Evolutionary conservation across 805 yeast genomes (phyloP).

Genomic region (Torulaspora microellipsoides): DNA sequence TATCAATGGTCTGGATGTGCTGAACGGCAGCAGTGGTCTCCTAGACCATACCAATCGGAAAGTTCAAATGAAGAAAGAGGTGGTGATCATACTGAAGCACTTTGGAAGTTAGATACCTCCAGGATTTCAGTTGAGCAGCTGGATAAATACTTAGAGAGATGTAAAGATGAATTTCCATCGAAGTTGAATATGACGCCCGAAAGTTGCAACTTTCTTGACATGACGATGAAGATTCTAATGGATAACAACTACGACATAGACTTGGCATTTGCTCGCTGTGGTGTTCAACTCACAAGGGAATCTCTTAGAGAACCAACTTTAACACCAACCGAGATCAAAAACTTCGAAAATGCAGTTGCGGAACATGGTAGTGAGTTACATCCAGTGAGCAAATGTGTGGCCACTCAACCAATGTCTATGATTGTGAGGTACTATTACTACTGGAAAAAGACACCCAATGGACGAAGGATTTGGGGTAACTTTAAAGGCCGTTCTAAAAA

Average conservation of each 20-base stretch:
- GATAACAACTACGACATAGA: conserved; percentile 47
- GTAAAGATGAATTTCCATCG: conserved; percentile 52
- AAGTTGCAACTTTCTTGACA: conserved; percentile 82
- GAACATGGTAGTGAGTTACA: conserved; percentile 74
- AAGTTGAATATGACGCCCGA: conserved; percentile 50
- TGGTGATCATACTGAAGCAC: conserved; percentile 53
- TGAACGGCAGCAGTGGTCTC: conserved; percentile 9
- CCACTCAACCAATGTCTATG: conserved; percentile 68
- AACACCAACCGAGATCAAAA: conserved; percentile 51
- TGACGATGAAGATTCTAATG: conserved; percentile 53
- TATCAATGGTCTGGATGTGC: conserved; percentile 31
- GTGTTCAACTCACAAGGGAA: conserved; percentile 48
- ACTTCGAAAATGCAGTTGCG: conserved; percentile 71
- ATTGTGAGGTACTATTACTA: conserved; percentile 82
- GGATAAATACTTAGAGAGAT: conserved; percentile 51
- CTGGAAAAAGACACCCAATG: conserved; percentile 84
- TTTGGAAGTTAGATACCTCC: conserved; percentile 53
- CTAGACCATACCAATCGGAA: conserved; percentile 11
- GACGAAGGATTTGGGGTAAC: conserved; percentile 77
- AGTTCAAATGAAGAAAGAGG: conserved; percentile 57
- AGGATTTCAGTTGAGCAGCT: conserved; percentile 33
- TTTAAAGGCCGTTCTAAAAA: conserved; percentile 67
- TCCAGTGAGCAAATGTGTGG: conserved; percentile 67
- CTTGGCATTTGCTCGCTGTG: conserved; percentile 44
- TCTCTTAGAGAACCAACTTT: conserved; percentile 75